Evolutionary conservation across 2,329 filamentous ascomycete species (phyloP), one percentile per base, ranked within the genome.

Genomic region (Neonectria coccinea): DNA sequence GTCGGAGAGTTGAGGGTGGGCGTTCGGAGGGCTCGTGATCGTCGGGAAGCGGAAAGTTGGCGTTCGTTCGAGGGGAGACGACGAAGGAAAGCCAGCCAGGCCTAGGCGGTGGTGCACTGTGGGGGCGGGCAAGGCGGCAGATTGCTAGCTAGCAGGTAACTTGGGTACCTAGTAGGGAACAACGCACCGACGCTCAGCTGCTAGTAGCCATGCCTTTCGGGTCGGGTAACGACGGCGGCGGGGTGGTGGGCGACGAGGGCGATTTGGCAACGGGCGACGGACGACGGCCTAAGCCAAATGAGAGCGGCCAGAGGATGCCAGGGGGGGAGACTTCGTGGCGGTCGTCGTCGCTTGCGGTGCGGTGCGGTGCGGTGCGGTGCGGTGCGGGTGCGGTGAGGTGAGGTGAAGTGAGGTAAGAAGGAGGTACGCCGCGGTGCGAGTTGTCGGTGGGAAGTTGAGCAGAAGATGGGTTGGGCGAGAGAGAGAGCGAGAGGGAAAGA

Each of bases 41-140:
- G 64, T 69, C 62, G 62, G 67, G 53, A 71, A 42, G 39, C 39
- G 36, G 36, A 16, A 39, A 39, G 36, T n/a, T 39, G 36, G 36
- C 36, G 61, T 65, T 68, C 59, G 62, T 61, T 72, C 65, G 69
- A 67, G 68, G 66, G 67, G 71, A 73, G 62, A 68, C 36, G 20
- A 45, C 9, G 65, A 53, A 12, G 53, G 44, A 48, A 67, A 64
- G 36, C 36, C 14, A 45, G 25, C 47, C 70, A 68, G 59, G 63
- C 64, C 67, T 42, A 62, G 64, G 69, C 67, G 70, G 70, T 70
- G 70, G 70, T 73, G 65, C 70, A 73, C 48, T 65, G 67, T 18
- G 39, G 39, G 39, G 39, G 39, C n/a, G n/a, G 39, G 39, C 39
- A 42, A 42, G 70, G 64, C 69, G 44, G 59, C 64, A 70, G 67